Conservation (phyloP, 495 filamentous ascomycete species). For the Aspergillus saccharolyticus region DNA sequence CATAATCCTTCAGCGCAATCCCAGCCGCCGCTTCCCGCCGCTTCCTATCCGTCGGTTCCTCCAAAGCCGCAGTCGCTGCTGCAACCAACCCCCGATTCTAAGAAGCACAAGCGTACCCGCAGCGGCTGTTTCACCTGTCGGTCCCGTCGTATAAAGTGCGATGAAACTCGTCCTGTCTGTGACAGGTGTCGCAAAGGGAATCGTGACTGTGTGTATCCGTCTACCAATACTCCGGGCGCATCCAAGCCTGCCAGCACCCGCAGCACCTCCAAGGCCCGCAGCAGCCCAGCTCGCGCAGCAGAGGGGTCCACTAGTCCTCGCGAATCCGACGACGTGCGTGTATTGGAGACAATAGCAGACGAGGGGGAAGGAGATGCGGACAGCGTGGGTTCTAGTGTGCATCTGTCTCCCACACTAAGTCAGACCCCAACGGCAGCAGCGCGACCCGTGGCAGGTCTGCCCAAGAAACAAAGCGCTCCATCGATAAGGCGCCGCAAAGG, state of each 20-base stretch:
- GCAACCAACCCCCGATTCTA: conserved; percentile 54
- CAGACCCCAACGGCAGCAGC: conserved; percentile 11
- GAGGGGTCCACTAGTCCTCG: conserved; percentile 44
- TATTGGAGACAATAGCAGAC: conserved; percentile 59
- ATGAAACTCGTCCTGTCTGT: conserved; percentile 80
- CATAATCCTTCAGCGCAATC: conserved; percentile 30
- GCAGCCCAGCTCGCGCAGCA: conserved; percentile 41
- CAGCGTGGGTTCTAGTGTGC: conserved; percentile 23
- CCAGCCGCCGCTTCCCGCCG: conserved; percentile 15
- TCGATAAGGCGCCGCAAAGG: conserved; percentile 40
- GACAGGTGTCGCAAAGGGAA: conserved; percentile 84
- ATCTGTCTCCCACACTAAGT: conserved; percentile 25
- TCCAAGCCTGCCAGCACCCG: conserved; percentile 33
- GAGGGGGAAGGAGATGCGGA: conserved; percentile 53
- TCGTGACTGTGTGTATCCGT: conserved; percentile 79
- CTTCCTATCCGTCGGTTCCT: conserved; percentile 21
- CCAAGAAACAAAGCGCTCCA: conserved; percentile 32
- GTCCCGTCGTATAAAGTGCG: conserved; percentile 86
- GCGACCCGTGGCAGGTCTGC: conserved; percentile 19
- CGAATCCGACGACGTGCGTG: conserved; percentile 41
- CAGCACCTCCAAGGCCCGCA: conserved; percentile 40
- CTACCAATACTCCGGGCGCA: conserved; percentile 45
- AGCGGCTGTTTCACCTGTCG: conserved; percentile 95
- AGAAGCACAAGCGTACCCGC: conserved; percentile 89
- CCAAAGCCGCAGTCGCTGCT: conserved; percentile 28